Percentiles rank a stretch among this genome's conserved stretches.
phyloP scores from a whole-genome alignment of 257 asterid species.

The Lavandula angustifolia region DNA sequence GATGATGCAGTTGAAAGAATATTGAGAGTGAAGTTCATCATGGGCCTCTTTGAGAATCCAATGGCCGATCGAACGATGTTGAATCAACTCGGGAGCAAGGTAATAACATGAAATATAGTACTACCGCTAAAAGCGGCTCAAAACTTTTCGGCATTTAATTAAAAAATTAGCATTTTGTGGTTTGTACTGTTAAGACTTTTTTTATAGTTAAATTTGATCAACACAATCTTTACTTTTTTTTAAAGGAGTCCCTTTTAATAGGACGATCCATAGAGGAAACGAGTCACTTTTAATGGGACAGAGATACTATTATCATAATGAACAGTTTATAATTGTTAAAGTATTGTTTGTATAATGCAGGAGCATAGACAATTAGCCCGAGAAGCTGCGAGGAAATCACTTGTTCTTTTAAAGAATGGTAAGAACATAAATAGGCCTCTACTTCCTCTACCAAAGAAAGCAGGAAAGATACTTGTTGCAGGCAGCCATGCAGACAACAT shows the following conservation, averaged over 20 bases:
- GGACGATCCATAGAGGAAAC: no score
- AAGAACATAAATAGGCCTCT: no score
- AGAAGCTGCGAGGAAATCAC: conserved; percentile 76
- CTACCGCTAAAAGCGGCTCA: no score
- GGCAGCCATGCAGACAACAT: conserved; percentile 58
- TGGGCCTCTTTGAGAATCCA: conserved; percentile 71
- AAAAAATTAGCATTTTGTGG: no score
- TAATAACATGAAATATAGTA: conserved; percentile 1
- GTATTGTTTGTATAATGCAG: conserved; percentile 13
- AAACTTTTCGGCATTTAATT: no score
- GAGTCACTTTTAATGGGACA: no score
- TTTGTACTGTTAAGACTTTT: no score
- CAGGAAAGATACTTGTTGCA: conserved; percentile 48
- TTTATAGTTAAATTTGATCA: no score
- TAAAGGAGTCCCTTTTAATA: no score
- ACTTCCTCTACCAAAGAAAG: conserved; percentile 52
- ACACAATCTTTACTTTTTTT: no score
- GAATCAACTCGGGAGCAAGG: conserved; percentile 50
- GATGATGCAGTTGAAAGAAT: conserved; percentile 68
- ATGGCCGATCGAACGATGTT: conserved; percentile 41
- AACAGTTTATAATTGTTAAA: no score
- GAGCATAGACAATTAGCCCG: conserved; percentile 70
- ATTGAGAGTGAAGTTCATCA: conserved; percentile 55
- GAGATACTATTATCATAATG: no score
- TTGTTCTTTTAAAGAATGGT: conserved; percentile 69